A percentile compares a stretch with the other conserved stretches of the same genome.
These are phyloP conservation scores for Scutellaria galericulata DNA, from an alignment of 257 asterid genomes.

Conservation along the genomic window DNA sequence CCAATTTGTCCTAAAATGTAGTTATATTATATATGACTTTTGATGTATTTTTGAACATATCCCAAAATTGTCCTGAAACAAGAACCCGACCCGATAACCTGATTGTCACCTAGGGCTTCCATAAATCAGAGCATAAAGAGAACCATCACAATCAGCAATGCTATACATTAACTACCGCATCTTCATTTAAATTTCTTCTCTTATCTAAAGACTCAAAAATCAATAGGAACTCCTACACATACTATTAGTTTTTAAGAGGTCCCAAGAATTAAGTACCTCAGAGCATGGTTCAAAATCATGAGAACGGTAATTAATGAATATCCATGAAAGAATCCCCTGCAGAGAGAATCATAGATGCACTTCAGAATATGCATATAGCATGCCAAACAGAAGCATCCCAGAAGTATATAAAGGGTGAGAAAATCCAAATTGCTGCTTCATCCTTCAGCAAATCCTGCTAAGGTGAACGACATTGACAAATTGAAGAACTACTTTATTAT, in stretches of 20 bases:
- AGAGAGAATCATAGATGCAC: conserved; percentile 19
- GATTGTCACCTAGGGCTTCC: neutral
- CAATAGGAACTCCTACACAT: neutral
- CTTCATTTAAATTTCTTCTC: conserved; percentile 21
- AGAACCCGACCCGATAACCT: no score
- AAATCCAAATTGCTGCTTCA: conserved; percentile 26
- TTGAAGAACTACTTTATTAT: conserved; percentile 14
- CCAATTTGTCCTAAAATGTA: no score
- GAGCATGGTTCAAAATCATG: conserved; percentile 95
- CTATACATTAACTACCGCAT: neutral
- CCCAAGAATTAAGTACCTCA: conserved; percentile 57
- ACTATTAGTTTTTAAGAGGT: conserved; percentile 19
- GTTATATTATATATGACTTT: no score
- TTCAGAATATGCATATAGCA: conserved; percentile 29
- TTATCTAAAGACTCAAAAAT: neutral
- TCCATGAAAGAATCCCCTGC: conserved; percentile 98
- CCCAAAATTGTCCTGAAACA: neutral
- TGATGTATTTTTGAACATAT: no score
- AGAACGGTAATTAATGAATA: conserved; percentile 83
- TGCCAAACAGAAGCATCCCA: conserved; percentile 9
- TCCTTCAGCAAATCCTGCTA: conserved; percentile 22
- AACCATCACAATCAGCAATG: conserved; percentile 14
- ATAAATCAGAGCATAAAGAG: conserved; percentile 20
- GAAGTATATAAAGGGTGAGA: conserved; percentile 8
- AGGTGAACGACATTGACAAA: conserved; percentile 25